Evolutionary conservation across 2,329 filamentous ascomycete species (phyloP).

Genomic region (Fusarium chuoi): DNA sequence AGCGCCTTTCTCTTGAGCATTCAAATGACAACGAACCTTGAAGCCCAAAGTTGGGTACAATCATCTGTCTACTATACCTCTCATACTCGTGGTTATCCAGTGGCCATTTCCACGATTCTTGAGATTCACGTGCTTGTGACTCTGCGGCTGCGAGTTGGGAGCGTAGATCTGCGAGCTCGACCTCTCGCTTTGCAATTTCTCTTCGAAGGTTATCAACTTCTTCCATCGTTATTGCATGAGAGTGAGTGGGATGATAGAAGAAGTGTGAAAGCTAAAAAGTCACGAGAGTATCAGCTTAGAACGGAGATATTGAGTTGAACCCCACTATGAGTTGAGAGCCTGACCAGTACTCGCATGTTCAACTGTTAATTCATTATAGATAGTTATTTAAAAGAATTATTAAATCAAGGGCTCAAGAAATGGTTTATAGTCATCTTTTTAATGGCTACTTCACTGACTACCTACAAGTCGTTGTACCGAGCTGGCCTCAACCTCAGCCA

Average conservation of each 20-base stretch:
- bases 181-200: constrained; percentile 61
- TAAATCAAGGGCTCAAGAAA: rapidly evolving
- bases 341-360: neutral
- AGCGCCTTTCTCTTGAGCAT: neutral
- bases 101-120: constrained; percentile 68
- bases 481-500: no score
- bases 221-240: constrained; percentile 45
- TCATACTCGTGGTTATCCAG: constrained; percentile 79
- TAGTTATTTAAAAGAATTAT: rapidly evolving
- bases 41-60: constrained; percentile 83
- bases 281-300: neutral
- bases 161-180: constrained; percentile 58
- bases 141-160: constrained; percentile 57
- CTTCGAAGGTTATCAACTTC: constrained; percentile 54
- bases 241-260: neutral
- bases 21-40: constrained; percentile 60
- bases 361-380: neutral
- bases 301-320: neutral
- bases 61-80: constrained; percentile 90
- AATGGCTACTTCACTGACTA: neutral
- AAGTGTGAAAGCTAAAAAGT: neutral
- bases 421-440: neutral
- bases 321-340: neutral
- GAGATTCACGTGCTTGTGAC: constrained; percentile 29
- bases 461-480: no score